Conservation (phyloP, 1,139 yeast species). For the Magnusiomyces tetraspermus region DNA sequence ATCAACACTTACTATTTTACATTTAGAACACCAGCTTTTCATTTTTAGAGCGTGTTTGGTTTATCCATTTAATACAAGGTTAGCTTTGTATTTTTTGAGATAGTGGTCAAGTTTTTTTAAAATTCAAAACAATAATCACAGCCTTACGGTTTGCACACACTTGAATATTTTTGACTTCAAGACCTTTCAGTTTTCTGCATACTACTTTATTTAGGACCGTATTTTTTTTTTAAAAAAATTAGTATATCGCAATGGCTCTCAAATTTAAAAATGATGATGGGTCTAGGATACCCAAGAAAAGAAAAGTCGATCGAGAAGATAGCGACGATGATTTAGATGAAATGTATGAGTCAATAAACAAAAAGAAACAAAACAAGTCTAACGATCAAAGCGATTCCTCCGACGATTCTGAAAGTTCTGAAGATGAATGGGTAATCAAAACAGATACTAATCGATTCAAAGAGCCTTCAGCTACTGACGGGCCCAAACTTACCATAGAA, state of each 20-base stretch:
- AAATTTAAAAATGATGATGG: not conserved
- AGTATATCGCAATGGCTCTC: no score
- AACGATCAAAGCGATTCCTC: slow-evolving; percentile 1
- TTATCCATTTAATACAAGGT: no score
- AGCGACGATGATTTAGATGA: slow-evolving; percentile 10
- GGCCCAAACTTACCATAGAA: not conserved
- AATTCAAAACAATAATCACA: no score
- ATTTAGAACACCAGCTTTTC: slow-evolving; percentile 29
- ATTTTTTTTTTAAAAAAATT: no score
- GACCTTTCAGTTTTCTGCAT: no score
- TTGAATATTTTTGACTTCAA: no score
- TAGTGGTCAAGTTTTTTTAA: no score
- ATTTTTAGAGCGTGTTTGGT: no score
- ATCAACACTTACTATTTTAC: slow-evolving; percentile 31
- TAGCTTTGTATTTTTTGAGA: no score
- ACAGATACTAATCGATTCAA: slow-evolving; percentile 13
- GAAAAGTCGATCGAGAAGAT: slow-evolving; percentile 11
- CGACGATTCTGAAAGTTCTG: slow-evolving; percentile 6
- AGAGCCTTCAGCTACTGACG: not conserved
- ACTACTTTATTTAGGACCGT: no score
- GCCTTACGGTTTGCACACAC: no score
- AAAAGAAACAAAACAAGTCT: slow-evolving; percentile 1
- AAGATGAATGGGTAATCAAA: slow-evolving; percentile 26
- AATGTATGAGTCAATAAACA: slow-evolving; percentile 4
- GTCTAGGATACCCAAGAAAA: not conserved